These are phyloP conservation scores for Mycena indigotica DNA, from an alignment of 768 basidiomycete genomes.

Conservation along the genomic window DNA sequence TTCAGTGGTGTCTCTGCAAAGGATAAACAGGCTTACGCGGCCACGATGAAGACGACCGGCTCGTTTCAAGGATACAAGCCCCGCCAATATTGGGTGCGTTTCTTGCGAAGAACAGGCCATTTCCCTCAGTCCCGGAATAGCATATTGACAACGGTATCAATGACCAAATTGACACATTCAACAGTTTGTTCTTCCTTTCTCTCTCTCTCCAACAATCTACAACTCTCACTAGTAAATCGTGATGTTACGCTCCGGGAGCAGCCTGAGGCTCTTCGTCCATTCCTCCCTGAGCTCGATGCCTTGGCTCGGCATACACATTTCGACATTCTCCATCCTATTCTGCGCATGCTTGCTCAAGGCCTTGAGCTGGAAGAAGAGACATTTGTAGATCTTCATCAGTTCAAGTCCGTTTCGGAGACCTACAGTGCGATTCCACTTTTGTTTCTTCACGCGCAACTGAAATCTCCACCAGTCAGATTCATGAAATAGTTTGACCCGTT, in stretches of 20 bases:
- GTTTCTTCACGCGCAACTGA: conserved; percentile 13
- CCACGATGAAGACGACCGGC: too few species aligned
- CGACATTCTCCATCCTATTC: conserved; percentile 38
- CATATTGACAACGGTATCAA: background rate
- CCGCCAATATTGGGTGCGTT: too few species aligned
- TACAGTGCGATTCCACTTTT: background rate
- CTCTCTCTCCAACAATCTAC: background rate
- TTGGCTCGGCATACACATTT: conserved; percentile 42
- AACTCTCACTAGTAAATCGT: conserved; percentile 37
- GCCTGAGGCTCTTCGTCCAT: conserved; percentile 41
- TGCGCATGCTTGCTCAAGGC: conserved; percentile 37
- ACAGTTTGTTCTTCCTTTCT: background rate
- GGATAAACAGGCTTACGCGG: too few species aligned
- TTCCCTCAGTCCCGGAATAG: background rate
- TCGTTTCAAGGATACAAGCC: too few species aligned
- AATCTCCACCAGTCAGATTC: too few species aligned
- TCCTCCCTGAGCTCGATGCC: conserved; percentile 43
- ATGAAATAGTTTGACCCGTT: background rate
- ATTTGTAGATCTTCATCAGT: conserved; percentile 36
- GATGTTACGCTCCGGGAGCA: conserved; percentile 40
- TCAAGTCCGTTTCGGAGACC: conserved; percentile 28
- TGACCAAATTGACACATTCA: background rate
- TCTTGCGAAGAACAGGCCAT: too few species aligned
- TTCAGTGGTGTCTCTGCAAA: too few species aligned
- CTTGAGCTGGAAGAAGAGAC: conserved; percentile 44